These are phyloP conservation scores for Xylariaceae sp. DNA, from an alignment of 2,329 filamentous ascomycete species.

Conservation along the genomic window DNA sequence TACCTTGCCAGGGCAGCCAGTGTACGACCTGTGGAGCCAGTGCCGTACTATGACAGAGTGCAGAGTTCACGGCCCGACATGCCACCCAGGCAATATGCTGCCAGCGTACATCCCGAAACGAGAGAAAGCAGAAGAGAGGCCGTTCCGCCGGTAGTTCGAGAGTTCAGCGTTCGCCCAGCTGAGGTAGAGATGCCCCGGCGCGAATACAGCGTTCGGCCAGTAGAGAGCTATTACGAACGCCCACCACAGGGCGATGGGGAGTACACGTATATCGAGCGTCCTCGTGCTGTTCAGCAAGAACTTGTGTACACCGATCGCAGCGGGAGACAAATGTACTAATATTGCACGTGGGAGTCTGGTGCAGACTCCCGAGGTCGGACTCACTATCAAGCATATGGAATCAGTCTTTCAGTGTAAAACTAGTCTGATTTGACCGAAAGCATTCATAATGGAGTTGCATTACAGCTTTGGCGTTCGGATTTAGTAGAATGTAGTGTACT, in stretches of 20 bases:
- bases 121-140: conserved; percentile 32
- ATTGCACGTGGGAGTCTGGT: neutral
- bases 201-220: conserved; percentile 37
- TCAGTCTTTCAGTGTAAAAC: no score
- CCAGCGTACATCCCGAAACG: conserved; percentile 29
- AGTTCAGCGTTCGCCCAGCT: conserved; percentile 29
- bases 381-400: no score
- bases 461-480: no score
- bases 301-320: conserved; percentile 41
- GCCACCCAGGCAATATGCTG: conserved; percentile 44
- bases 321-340: conserved; percentile 22
- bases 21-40: conserved; percentile 48
- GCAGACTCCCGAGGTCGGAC: no score
- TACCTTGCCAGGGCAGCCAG: conserved; percentile 53
- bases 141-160: conserved; percentile 22
- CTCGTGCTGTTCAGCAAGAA: conserved; percentile 36
- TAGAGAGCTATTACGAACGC: conserved; percentile 41
- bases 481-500: no score
- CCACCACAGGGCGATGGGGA: conserved; percentile 32
- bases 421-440: no score
- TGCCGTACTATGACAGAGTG: conserved; percentile 42
- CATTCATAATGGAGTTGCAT: no score
- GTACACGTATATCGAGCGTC: conserved; percentile 41
- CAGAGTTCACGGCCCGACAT: conserved; percentile 38
- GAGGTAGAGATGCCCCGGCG: conserved; percentile 30